Evolutionary conservation across 768 basidiomycete species (phyloP), one percentile per base, ranked within the genome.

Genomic region (Russula virescens): DNA sequence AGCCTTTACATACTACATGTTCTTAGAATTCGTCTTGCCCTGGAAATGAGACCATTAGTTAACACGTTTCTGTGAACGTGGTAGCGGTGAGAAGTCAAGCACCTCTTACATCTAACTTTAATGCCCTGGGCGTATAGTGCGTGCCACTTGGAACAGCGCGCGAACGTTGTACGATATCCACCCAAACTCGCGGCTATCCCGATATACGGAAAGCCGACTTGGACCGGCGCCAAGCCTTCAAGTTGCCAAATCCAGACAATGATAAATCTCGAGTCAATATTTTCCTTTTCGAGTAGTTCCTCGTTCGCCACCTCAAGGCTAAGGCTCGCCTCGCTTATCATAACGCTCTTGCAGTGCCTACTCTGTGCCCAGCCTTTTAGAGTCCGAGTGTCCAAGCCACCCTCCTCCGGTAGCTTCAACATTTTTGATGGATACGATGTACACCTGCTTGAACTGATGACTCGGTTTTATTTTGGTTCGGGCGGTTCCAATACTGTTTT

Each of bases 61-160:
- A 58, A 64, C 60, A 55, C 60, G 58, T 53, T 49, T 35, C 55
- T 56, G 40, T 54, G 42, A 64, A 60, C 63, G 63, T 60, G 63
- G 63, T 60, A 48, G 48, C 25, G 63, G 63, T 55, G 63, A 64
- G 63, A 58, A 60, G 38, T 50, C 40, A 28, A 55, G 23, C 18
- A 57, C 47, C 26, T 26, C 57, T 42, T 59, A 59, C 25, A 46
- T 51, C 35, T 42, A 28, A n/a, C n/a, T n/a, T 55, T 50, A 50
- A 47, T 54, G 40, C 55, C 46, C 56, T 56, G 53, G 50, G 42
- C 61, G 40, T 62, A 18, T n/a, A n/a, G n/a, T n/a, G n/a, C n/a
- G n/a, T n/a, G n/a, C n/a, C n/a, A n/a, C n/a, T n/a, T n/a, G n/a
- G n/a, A 64, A 50, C 58, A 60, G 23, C 40, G 55, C 58, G 59